Evolutionary conservation across 208 protist species (phyloP), one percentile per base, ranked within the genome.

Genomic region (Crithidia sp.): DNA sequence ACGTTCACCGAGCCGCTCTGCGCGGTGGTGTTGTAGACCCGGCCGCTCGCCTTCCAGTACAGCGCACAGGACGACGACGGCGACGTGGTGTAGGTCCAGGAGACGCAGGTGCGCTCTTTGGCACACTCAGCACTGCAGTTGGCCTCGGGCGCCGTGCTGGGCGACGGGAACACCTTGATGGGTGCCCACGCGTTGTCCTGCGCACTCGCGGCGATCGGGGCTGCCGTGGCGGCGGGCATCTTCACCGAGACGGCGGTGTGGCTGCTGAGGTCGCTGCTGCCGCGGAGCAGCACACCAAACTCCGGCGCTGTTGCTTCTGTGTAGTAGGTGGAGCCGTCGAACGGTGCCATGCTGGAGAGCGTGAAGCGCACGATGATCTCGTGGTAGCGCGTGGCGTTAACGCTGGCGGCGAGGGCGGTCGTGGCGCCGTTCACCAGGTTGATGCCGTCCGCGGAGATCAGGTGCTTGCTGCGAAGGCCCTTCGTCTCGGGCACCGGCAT

Each of bases 291-390:
- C 16, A 87, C 53, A 13, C 83, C 78, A 39, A 84, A 62, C 76
- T 87, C 83, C 0, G 83, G 79, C 17, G 74, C 82, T 4, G 28
- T 66, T 19, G 39, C 71, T 0, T 41, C 71, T 4, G 71, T 71
- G 68, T 82, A 84, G 57, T 52, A 61, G 10, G 37, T 53, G 45
- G 63, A 62, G 40, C 59, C 62, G 41, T 70, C n/a, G 47, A 87
- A 87, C 14, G 58, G 57, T 7, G 14, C 41, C 39, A 58, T 52
- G 74, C 71, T 67, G 45, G 67, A 72, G 36, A 82, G 37, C 41
- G 54, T 77, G 70, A 88, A 88, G 58, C 50, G 73, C 57, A 66
- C 83, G 47, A 85, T 49, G 43, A 88, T 85, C 62, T 88, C 80
- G 44, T 83, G 79, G 52, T 82, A 71, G 56, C n/a, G 68, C 6